Evolutionary conservation across 106 monocot species (phyloP).

Genomic region (Dioscorea alata): DNA sequence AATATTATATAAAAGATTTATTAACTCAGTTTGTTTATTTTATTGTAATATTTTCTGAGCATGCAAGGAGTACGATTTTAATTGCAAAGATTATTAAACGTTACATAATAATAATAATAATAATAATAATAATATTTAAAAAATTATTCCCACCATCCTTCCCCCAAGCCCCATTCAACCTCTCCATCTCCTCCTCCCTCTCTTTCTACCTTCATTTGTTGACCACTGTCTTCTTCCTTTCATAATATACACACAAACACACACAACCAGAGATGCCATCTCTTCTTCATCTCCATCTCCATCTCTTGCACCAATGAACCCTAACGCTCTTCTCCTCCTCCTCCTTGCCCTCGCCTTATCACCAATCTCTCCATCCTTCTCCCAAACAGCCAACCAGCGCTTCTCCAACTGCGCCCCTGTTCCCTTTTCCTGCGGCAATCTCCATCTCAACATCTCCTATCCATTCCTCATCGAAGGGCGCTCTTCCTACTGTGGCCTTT

Average conservation of each 20-base stretch:
- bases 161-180: not conserved
- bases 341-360: not conserved
- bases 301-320: not conserved
- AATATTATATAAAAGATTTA: too few relatives aligned
- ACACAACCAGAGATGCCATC: not conserved
- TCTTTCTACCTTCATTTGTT: not conserved
- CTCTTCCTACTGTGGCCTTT: constrained; percentile 17
- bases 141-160: too few relatives aligned
- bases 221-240: not conserved
- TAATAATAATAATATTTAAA: too few relatives aligned
- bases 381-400: not conserved
- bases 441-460: constrained; percentile 1
- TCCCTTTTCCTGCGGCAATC: not conserved
- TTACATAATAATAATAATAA: too few relatives aligned
- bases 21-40: too few relatives aligned
- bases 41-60: too few relatives aligned
- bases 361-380: not conserved
- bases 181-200: not conserved
- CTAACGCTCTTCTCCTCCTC: not conserved
- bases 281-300: not conserved
- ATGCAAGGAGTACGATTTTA: too few relatives aligned
- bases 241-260: not conserved
- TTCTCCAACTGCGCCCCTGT: not conserved
- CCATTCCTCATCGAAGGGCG: constrained; percentile 6
- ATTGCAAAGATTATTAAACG: too few relatives aligned